phyloP scores from a whole-genome alignment of 2,329 filamentous ascomycete species.

The Nothophoma quercina region DNA sequence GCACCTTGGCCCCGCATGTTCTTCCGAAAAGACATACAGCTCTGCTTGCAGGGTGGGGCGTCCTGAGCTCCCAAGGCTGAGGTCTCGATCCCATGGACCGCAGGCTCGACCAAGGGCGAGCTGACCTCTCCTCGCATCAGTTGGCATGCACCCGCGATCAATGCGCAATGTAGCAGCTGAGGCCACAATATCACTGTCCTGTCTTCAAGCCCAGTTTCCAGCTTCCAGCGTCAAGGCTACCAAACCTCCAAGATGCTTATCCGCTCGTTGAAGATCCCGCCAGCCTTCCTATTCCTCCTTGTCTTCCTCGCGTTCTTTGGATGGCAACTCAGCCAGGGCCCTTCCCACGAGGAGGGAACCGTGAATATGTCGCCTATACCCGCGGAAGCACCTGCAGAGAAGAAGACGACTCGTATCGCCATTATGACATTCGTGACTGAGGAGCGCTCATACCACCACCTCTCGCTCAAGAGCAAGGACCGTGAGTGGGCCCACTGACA shows the following conservation, averaged over 20 bases:
- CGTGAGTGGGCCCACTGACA: conserved; percentile 32
- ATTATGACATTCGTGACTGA: conserved; percentile 49
- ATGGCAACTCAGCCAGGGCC: conserved; percentile 39
- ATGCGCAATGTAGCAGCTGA: conserved; percentile 19
- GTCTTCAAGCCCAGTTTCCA: background rate
- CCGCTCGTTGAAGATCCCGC: conserved; percentile 33
- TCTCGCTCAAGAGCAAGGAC: conserved; percentile 49
- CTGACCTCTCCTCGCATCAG: conserved; percentile 24
- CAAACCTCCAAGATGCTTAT: conserved; percentile 36
- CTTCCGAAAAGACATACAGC: background rate
- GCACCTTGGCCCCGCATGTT: background rate
- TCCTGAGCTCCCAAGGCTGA: background rate
- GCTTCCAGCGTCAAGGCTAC: background rate
- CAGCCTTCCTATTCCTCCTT: conserved; percentile 34
- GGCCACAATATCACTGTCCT: conserved; percentile 6
- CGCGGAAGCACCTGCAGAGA: conserved; percentile 16
- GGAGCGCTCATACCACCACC: conserved; percentile 46
- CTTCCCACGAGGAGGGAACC: conserved; percentile 21
- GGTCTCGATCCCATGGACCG: conserved; percentile 18
- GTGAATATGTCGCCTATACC: conserved; percentile 17
- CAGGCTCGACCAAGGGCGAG: conserved; percentile 17
- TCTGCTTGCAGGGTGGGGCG: background rate
- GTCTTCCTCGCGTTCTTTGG: conserved; percentile 41
- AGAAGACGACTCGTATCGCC: conserved; percentile 37
- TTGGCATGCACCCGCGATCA: too few relatives aligned